Evolutionary conservation across 371 early-diverging fungal species (phyloP), one percentile per base, ranked within the genome.

Genomic region (Conidiobolus incongruus): DNA sequence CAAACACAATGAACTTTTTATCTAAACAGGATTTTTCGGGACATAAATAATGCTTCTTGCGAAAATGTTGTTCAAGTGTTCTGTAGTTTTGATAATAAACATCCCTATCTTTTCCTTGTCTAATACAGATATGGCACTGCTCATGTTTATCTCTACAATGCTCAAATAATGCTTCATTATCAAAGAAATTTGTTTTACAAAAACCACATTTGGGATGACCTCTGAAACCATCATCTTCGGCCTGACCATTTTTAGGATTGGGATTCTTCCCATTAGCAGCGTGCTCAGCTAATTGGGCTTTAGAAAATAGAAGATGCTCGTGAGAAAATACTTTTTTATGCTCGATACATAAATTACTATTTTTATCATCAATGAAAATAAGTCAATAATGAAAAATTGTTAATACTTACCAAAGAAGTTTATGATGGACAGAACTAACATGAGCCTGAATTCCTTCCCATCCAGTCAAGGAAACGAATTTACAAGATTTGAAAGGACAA

Each of bases 1-100:
- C 75, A 65, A 95, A 95, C 0, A 93, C 95, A n/a, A 93, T 74
- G 70, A 95, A 94, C 62, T 91, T 93, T 49, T 75, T 70, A 43
- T 89, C 93, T 38, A 90, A 52, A 53, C 95, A 95, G 38, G 70
- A 65, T 3, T 74, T 70, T 24, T 90, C 66, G 34, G 55, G 51
- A 55, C 95, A 95, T 19, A 77, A 57, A 47, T 58, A 77, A 53
- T 95, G 95, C n/a, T 81, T 82, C 19, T 58, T 48, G 35, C 63
- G 57, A 50, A 90, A 89, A 61, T 95, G 95, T 2, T 68, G 51
- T 50, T 82, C 88, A 51, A 94, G 53, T 11, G 61, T 58, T n/a
- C 60, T 42, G 48, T 91, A 92, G 55, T 92, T 75, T 37, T 55
- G 53, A 53, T 75, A 93, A 55, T 92, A 92, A 39, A 75, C 74